Percentiles rank a stretch among this genome's conserved stretches.
Evolutionary conservation across 2,329 filamentous ascomycete species (phyloP).

Genomic region (Lasiodiplodia citricola): DNA sequence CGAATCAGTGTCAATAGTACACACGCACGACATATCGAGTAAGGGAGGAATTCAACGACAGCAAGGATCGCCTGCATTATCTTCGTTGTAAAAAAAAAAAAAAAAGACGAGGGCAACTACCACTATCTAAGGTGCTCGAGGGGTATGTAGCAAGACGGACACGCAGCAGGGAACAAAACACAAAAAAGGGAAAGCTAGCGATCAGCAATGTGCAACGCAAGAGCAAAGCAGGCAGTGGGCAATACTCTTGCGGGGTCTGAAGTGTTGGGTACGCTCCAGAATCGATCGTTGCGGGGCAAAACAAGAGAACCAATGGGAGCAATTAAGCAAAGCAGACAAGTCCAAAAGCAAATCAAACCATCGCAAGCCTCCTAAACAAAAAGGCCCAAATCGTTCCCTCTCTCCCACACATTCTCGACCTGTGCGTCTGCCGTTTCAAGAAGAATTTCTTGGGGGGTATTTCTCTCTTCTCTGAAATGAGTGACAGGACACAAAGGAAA

Average conservation of each 20-base stretch:
- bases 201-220: constrained; percentile 9
- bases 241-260: constrained; percentile 10
- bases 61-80: constrained; percentile 19
- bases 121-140: constrained; percentile 24
- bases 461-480: constrained; percentile 17
- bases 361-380: constrained; percentile 10
- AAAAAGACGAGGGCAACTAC: constrained; percentile 1
- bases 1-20: neutral
- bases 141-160: constrained; percentile 24
- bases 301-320: neutral
- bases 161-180: neutral
- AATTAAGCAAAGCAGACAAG: constrained; percentile 11
- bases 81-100: constrained; percentile 18
- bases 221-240: neutral
- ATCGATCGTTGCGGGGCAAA: neutral
- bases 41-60: neutral
- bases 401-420: constrained; percentile 11
- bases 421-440: constrained; percentile 13
- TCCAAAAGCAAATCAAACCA: constrained; percentile 12
- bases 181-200: neutral
- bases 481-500: constrained; percentile 16
- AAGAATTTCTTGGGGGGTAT: constrained; percentile 7
- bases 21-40: neutral
- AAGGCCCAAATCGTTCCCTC: constrained; percentile 2
- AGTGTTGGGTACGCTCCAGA: neutral